A percentile compares a stretch with the other conserved stretches of the same genome.
These are phyloP conservation scores for Tetratostichococcus sp. DNA, from an alignment of 139 green algal species.

Conservation along the genomic window DNA sequence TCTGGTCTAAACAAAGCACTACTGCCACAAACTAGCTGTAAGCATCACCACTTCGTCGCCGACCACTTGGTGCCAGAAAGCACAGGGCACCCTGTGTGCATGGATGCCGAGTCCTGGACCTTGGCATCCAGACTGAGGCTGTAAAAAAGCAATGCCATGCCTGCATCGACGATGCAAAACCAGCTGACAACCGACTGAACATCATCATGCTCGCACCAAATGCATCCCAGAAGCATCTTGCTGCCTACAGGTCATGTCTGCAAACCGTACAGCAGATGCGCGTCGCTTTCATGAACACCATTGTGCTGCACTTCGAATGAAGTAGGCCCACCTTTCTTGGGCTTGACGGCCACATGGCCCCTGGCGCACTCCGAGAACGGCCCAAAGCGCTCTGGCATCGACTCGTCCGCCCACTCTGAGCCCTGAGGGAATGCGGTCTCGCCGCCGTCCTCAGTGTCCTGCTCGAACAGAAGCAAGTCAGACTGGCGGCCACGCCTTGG, in stretches of 20 bases:
- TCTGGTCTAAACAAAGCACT: no score
- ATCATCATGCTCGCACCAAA: no score
- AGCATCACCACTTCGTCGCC: conserved; percentile 30
- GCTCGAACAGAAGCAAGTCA: neutral
- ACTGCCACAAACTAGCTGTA: no score
- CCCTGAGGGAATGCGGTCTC: conserved; percentile 53
- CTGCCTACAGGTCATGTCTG: no score
- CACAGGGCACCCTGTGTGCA: conserved; percentile 35
- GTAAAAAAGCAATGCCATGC: conserved; percentile 33
- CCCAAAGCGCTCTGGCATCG: conserved; percentile 22
- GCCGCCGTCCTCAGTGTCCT: conserved; percentile 38
- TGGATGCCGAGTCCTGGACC: conserved; percentile 6
- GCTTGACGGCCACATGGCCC: conserved; percentile 52
- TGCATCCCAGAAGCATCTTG: no score
- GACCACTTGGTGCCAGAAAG: conserved; percentile 32
- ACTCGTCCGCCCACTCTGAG: conserved; percentile 34
- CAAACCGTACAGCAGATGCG: no score
- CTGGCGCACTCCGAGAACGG: conserved; percentile 53
- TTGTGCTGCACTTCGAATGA: no score
- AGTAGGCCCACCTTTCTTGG: conserved; percentile 25
- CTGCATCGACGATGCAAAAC: neutral
- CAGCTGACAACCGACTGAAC: no score
- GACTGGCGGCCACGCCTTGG: no score
- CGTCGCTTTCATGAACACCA: no score
- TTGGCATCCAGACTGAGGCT: conserved; percentile 13